A percentile compares a stretch with the other conserved stretches of the same genome.
Conservation (phyloP, 2,329 filamentous ascomycete species). For the Fusarium verticillioides region DNA sequence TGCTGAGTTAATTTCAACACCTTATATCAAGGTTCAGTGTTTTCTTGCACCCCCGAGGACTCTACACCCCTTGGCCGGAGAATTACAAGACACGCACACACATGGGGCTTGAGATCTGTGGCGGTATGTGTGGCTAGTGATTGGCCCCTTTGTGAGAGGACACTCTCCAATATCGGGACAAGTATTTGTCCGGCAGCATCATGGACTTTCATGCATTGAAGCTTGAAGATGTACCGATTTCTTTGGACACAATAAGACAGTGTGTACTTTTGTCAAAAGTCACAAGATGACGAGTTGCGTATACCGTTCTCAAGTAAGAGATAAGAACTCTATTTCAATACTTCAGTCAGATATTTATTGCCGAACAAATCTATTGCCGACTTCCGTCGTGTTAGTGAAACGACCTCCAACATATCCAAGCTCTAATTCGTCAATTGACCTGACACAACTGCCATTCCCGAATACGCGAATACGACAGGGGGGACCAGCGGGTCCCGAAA, state of each 20-base stretch:
- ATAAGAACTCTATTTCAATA: neutral
- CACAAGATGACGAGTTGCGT: neutral
- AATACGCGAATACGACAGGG: slow-evolving; percentile 32
- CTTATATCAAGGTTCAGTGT: no score
- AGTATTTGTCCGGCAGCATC: slow-evolving; percentile 24
- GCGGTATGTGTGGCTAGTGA: slow-evolving; percentile 8
- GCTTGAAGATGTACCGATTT: neutral
- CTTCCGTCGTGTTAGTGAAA: slow-evolving; percentile 2
- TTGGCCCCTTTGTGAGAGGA: slow-evolving; percentile 4
- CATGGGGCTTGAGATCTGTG: slow-evolving; percentile 13
- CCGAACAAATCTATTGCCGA: slow-evolving; percentile 10
- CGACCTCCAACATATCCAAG: neutral
- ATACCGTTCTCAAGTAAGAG: neutral
- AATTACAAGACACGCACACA: neutral
- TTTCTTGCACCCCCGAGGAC: no score
- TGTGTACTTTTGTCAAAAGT: neutral
- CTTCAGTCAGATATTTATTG: neutral
- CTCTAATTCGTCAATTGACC: slow-evolving; percentile 18
- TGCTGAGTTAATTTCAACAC: no score
- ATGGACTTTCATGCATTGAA: neutral
- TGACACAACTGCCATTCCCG: neutral
- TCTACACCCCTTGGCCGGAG: neutral
- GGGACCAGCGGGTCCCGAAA: slow-evolving; percentile 7
- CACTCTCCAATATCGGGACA: neutral
- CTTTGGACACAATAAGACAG: fast-evolving